Conservation (phyloP, 805 yeast genomes). For the Brettanomyces custersianus region DNA sequence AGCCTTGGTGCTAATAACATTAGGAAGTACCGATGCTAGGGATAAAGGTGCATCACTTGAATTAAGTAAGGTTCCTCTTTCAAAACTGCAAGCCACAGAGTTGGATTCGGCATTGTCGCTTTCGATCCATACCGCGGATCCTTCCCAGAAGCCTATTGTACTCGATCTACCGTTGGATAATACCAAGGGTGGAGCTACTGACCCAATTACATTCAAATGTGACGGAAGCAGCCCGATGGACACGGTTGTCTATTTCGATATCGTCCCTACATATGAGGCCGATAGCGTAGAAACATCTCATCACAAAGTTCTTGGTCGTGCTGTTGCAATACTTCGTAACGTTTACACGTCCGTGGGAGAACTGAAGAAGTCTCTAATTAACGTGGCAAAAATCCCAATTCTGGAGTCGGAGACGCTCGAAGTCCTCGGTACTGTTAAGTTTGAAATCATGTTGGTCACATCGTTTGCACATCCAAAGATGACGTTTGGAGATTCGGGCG, state of each 20-base stretch:
- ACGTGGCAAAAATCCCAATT: constrained; percentile 63
- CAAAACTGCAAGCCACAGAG: constrained; percentile 72
- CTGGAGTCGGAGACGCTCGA: constrained; percentile 64
- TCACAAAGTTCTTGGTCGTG: constrained; percentile 62
- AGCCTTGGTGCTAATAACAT: constrained; percentile 66
- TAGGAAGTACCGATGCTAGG: constrained; percentile 80
- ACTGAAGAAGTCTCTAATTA: constrained; percentile 57
- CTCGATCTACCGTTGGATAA: constrained; percentile 81
- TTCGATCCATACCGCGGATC: constrained; percentile 36
- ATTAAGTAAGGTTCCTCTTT: constrained; percentile 63
- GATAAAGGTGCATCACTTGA: constrained; percentile 50
- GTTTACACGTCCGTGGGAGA: constrained; percentile 61
- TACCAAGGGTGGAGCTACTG: constrained; percentile 55
- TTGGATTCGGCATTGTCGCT: constrained; percentile 82
- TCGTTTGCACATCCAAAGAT: constrained; percentile 67
- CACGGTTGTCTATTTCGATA: constrained; percentile 64
- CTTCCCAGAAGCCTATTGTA: constrained; percentile 46
- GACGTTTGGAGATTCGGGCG: constrained; percentile 57
- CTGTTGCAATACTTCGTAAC: constrained; percentile 61
- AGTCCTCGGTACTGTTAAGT: constrained; percentile 66
- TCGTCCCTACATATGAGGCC: constrained; percentile 75
- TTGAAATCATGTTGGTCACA: constrained; percentile 62
- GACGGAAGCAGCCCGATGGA: constrained; percentile 37
- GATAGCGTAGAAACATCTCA: constrained; percentile 11
- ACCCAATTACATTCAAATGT: constrained; percentile 68